Evolutionary conservation across 1,284 basidiomycete genomes (phyloP), one percentile per base, ranked within the genome.

Genomic region (Irpex sp.): DNA sequence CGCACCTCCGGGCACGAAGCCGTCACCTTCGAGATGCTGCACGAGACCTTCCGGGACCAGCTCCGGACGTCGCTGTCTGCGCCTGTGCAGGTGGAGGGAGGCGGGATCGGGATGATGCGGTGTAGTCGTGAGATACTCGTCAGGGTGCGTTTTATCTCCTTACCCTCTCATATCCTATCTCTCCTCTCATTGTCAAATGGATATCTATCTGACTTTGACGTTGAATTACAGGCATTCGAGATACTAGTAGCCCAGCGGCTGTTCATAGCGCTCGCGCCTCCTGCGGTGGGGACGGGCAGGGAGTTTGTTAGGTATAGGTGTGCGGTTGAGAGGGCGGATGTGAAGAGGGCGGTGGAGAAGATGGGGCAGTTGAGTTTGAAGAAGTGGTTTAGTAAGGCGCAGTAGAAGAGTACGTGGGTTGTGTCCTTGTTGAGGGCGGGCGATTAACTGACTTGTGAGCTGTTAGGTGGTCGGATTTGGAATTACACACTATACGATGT

Each of bases 1-100:
- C 76, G 83, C 45, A 84, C 82, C 2, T 79, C 80, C 10, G 91
- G 91, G 0, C 88, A 92, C 63, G 80, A 85, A 23, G 70, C 71
- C 5, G 82, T 91, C 69, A 93, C 86, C 2, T 93, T 93, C 69
- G 90, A 91, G 70, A 89, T 91, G 86, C 78, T 93, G 3, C 77
- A 86, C 64, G 86, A 90, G 56, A 75, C 78, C 18, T 89, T 91
- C 71, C 80, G 81, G 36, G 81, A 82, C 61, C 88, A 91, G 72
- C 78, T 89, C 18, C 84, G 86, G 23, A 79, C 83, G 18, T 88
- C 88, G 4, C 78, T 78, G 16, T 82, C 86, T 14, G 88, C 89
- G 0, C 90, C 90, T 1, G 82, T 91, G n/a, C 84, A 87, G 60
- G 70, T 90, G 35, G 83, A 84, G 58, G 88, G 89, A 3, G 85